Evolutionary conservation across 2,329 filamentous ascomycete genomes (phyloP).

Genomic region (Simplicillium sp.): DNA sequence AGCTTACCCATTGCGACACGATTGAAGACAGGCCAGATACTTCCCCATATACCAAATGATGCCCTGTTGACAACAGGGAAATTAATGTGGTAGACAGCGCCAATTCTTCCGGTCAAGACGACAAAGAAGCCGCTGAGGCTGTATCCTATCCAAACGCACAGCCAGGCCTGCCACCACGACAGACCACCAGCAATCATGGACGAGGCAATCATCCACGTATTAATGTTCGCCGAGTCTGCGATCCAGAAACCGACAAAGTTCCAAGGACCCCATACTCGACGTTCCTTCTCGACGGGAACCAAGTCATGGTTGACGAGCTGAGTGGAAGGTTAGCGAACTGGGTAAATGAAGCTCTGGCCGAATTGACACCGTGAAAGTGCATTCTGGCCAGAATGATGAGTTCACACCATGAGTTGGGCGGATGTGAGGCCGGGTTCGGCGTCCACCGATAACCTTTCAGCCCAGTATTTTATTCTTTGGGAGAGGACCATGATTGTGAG

Average conservation of each 20-base stretch:
- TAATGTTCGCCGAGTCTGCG: slow-evolving; percentile 79
- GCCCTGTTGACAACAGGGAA: slow-evolving; percentile 74
- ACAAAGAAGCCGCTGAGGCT: slow-evolving; percentile 67
- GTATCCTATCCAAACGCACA: slow-evolving; percentile 86
- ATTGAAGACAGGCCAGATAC: slow-evolving; percentile 82
- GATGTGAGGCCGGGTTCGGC: slow-evolving; percentile 68
- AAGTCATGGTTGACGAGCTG: slow-evolving; percentile 75
- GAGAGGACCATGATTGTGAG: slow-evolving; percentile 12
- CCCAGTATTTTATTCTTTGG: slow-evolving; percentile 29
- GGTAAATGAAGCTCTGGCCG: not conserved
- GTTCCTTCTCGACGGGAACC: slow-evolving; percentile 68
- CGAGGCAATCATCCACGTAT: slow-evolving; percentile 90
- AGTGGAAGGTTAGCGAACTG: not conserved
- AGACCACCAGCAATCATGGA: slow-evolving; percentile 70
- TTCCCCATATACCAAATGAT: slow-evolving; percentile 84
- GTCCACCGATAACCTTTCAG: slow-evolving; percentile 59
- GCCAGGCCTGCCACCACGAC: slow-evolving; percentile 86
- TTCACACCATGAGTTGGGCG: slow-evolving; percentile 64
- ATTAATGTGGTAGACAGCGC: slow-evolving; percentile 78
- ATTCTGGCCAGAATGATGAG: slow-evolving; percentile 1
- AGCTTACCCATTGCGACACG: slow-evolving; percentile 63
- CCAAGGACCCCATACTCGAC: slow-evolving; percentile 76
- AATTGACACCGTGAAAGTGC: not conserved
- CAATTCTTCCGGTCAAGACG: slow-evolving; percentile 70
- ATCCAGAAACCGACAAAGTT: slow-evolving; percentile 89